Base-by-base conservation (phyloP, 495 filamentous ascomycete genomes). In the Endocarpon pusillum region DNA sequence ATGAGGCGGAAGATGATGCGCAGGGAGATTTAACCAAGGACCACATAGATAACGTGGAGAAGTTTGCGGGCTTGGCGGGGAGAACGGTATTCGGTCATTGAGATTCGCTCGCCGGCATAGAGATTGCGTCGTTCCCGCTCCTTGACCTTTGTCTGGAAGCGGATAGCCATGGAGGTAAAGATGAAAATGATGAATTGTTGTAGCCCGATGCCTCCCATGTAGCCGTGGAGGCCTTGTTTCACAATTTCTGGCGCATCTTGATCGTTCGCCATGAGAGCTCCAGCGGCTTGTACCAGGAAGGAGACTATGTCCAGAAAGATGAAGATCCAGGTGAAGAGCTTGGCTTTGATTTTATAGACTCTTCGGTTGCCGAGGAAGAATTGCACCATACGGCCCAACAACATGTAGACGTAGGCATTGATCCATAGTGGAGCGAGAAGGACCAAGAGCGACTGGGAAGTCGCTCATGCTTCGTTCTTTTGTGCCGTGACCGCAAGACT, bases 321-420 rank as follows among this genome's bases (percentile, higher is more conserved):
- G 38, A 80, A 82, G 38, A 69, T 56, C 18, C 59, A 55, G 7
- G 58, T 63, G 19, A 73, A 58, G 15, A 48, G 49, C 26, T 47
- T 49, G 0, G 68, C 62, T 12, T 64, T 62, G 42, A 81, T 53
- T 1, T 55, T 42, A 23, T 46, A 53, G 6, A 78, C 51, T 16
- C 51, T 52, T 21, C 62, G 48, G 7, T 51, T 46, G 1, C 62
- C 56, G n/a, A 67, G 44, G 50, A 66, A 75, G 48, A 66, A 69
- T 43, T 60, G 58, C 11, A 78, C 63, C 57, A 79, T 60, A 4
- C 75, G 59, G 1, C 68, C 73, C 31, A 78, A 49, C 11, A 68
- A 63, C 73, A 78, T 77, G 57, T 79, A 81, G n/a, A 62, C 55
- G 42, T 69, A 78, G 2, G 74, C 74, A 23, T 80, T 77, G 39